These are phyloP conservation scores for Fusarium falciforme DNA, from an alignment of 2,329 filamentous ascomycete species.

Conservation along the genomic window DNA sequence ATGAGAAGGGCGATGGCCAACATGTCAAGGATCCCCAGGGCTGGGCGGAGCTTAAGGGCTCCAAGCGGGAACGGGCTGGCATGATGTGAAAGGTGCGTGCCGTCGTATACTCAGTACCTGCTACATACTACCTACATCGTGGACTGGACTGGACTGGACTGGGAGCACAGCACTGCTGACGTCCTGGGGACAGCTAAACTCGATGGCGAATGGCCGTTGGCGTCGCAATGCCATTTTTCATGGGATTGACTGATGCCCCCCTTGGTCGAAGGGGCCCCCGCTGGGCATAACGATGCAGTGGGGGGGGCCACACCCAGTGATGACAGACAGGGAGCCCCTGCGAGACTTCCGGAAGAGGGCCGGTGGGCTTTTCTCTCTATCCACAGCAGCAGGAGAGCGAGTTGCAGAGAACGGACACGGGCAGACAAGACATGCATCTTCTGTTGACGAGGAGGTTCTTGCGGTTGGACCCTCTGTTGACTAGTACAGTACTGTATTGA, in stretches of 20 bases:
- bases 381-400: background rate
- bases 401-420: slow-evolving; percentile 7
- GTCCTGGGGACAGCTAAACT: slow-evolving; percentile 41
- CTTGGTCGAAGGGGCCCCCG: slow-evolving; percentile 21
- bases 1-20: slow-evolving; percentile 38
- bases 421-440: slow-evolving; percentile 20
- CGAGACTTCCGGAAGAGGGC: slow-evolving; percentile 36
- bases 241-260: slow-evolving; percentile 44
- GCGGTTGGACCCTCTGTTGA: background rate
- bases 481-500: background rate
- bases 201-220: slow-evolving; percentile 44
- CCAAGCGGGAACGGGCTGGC: slow-evolving; percentile 42
- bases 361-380: slow-evolving; percentile 17
- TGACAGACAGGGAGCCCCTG: slow-evolving; percentile 46
- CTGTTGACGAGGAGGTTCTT: background rate
- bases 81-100: slow-evolving; percentile 44
- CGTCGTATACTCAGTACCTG: slow-evolving; percentile 32
- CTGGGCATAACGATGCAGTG: slow-evolving; percentile 40
- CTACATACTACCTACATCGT: background rate
- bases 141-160: slow-evolving; percentile 19
- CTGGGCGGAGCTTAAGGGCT: slow-evolving; percentile 39
- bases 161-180: slow-evolving; percentile 31
- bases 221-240: slow-evolving; percentile 45
- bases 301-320: slow-evolving; percentile 38
- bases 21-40: slow-evolving; percentile 44